Base-by-base conservation (phyloP, 148 eudicot genomes). In the Agrostemma githago region DNA sequence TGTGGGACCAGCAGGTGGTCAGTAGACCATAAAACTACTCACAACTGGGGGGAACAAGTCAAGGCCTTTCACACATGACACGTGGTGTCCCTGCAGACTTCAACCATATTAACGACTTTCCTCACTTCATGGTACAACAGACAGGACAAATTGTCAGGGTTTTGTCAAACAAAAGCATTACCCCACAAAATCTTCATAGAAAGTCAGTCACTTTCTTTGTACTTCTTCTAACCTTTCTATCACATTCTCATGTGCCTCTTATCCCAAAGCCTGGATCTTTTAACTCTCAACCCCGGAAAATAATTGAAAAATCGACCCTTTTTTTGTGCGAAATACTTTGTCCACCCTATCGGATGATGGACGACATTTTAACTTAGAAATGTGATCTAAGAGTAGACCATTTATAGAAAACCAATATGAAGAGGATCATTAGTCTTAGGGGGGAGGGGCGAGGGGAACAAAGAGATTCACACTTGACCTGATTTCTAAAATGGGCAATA, bases 401-500 rank as follows among this genome's bases (percentile, higher is more conserved):
- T 59, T 59, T 6, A 8, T 17, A 17, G 63, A 59, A 20, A 58
- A 20, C 3, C 4, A 26, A 19, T 20, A 16, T 62, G 40, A 21
- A 37, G 34, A 26, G 37, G 15, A 62, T 6, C 66, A 4, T 62
- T 10, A 62, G 3, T 62, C 64, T 21, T 64, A 51, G 2, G 68
- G 1, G 37, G 21, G 6, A 60, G 12, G 19, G 68, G 66, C 7
- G 62, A 5, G 5, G 71, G 60, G 53, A 51, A 19, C 5, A 6
- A 43, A 43, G 19, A 58, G 8, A 46, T 56, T 69, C 63, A 26
- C 70, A 62, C 60, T 14, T 51, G 39, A 39, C 34, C 74, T 10
- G 12, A 70, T 38, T 70, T 51, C 37, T 44, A 68, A 74, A 65
- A 79, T 70, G 64, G 69, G 78, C 82, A 70, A 59, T 71, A 74